Conservation (phyloP, 768 basidiomycete species). For the Leucosporidium scottii region DNA sequence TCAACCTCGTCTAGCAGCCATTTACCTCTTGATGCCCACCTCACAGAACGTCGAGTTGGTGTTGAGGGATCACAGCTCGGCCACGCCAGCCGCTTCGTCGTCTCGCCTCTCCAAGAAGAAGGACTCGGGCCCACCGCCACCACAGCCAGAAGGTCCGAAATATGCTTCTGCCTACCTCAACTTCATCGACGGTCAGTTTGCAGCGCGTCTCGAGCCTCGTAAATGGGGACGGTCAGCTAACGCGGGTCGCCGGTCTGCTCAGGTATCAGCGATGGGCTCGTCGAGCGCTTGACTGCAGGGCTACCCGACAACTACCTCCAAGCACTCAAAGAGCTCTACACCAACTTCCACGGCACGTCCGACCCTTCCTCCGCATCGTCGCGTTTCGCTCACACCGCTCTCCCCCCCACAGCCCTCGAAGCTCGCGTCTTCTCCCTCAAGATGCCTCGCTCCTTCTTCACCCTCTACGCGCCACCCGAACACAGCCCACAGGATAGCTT, state of each 20-base stretch:
- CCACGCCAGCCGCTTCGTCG: neutral
- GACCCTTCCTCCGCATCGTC: neutral
- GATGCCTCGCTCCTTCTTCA: slow-evolving; percentile 73
- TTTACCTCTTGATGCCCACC: slow-evolving; percentile 92
- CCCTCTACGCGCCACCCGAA: slow-evolving; percentile 77
- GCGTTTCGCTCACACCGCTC: neutral
- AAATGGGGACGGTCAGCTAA: neutral
- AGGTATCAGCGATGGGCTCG: slow-evolving; percentile 73
- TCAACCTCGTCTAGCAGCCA: slow-evolving; percentile 76
- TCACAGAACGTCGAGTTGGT: slow-evolving; percentile 86
- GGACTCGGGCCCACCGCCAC: neutral
- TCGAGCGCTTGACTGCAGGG: slow-evolving; percentile 65
- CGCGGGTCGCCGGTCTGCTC: neutral
- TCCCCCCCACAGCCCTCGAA: slow-evolving; percentile 59
- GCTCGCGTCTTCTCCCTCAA: slow-evolving; percentile 75
- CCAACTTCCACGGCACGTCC: slow-evolving; percentile 83
- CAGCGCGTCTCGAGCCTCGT: neutral
- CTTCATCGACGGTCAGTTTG: slow-evolving; percentile 74
- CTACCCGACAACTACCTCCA: slow-evolving; percentile 70
- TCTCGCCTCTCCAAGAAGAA: slow-evolving; percentile 19
- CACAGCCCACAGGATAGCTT: slow-evolving; percentile 55
- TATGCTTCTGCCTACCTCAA: slow-evolving; percentile 84
- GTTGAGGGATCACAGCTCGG: slow-evolving; percentile 65
- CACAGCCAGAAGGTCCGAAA: slow-evolving; percentile 45
- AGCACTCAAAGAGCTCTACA: slow-evolving; percentile 72